Percentiles rank a stretch among this genome's conserved stretches.
Evolutionary conservation across 1,139 yeast genomes (phyloP).

Genomic region (Ogataea hybrid): DNA sequence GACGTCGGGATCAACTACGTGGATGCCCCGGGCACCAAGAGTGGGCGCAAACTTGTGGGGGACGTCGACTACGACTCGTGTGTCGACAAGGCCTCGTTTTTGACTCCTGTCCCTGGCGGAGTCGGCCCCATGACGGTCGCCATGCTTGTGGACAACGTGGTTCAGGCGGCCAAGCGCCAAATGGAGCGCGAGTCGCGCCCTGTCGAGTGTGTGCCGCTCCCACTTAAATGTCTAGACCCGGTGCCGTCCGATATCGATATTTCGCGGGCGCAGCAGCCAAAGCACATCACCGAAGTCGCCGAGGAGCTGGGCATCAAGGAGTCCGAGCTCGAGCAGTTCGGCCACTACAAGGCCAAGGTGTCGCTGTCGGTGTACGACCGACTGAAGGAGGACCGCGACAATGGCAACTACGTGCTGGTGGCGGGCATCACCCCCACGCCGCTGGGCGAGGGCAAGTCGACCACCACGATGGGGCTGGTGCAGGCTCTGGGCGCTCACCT

Average conservation of each 20-base stretch:
- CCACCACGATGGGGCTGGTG: slow-evolving; percentile 76
- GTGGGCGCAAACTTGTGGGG: slow-evolving; percentile 88
- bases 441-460: slow-evolving; percentile 78
- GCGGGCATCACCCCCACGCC: slow-evolving; percentile 87
- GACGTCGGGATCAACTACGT: slow-evolving; percentile 96
- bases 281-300: slow-evolving; percentile 61
- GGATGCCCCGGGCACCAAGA: slow-evolving; percentile 70
- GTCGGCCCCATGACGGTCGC: slow-evolving; percentile 99
- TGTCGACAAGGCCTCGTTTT: slow-evolving; percentile 60
- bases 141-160: slow-evolving; percentile 85
- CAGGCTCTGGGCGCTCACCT: slow-evolving; percentile 80
- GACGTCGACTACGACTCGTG: slow-evolving; percentile 84
- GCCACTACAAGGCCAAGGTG: slow-evolving; percentile 74
- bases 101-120: slow-evolving; percentile 99
- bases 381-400: slow-evolving; percentile 53
- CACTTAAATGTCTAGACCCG: slow-evolving; percentile 37
- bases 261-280: slow-evolving; percentile 71
- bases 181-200: slow-evolving; percentile 40
- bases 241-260: slow-evolving; percentile 79
- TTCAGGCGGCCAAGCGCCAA: slow-evolving; percentile 70
- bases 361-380: slow-evolving; percentile 59
- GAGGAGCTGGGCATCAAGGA: slow-evolving; percentile 61
- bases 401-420: slow-evolving; percentile 69
- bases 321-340: slow-evolving; percentile 67
- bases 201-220: slow-evolving; percentile 35